Percentiles rank a stretch among this genome's conserved stretches.
phyloP scores from a whole-genome alignment of 495 filamentous ascomycete genomes.

The Penicillium verhagenii region DNA sequence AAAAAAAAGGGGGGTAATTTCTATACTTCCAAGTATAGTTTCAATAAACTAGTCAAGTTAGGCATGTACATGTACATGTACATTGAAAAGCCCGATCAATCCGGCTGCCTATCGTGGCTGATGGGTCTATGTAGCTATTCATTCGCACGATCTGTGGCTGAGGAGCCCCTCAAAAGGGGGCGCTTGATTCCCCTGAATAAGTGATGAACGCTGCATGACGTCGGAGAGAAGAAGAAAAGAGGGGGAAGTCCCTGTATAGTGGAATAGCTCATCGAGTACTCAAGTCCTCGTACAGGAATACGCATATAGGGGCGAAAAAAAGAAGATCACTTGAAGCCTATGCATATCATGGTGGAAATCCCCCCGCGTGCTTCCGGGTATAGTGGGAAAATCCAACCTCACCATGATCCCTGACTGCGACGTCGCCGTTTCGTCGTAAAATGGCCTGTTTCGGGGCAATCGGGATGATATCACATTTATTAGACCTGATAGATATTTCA shows the following conservation, averaged over 20 bases:
- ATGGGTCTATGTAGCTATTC: conserved; percentile 4
- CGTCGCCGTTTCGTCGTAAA: not conserved
- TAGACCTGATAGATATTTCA: not conserved
- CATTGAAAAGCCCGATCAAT: conserved; percentile 6
- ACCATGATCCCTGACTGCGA: not conserved
- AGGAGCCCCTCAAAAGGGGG: conserved; percentile 11
- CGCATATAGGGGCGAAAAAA: no score
- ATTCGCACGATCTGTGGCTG: conserved; percentile 19
- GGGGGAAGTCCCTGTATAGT: not conserved
- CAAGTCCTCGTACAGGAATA: no score
- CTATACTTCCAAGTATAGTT: not conserved
- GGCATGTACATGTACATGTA: no score
- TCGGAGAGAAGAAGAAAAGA: conserved; percentile 7
- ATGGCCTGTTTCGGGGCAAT: not conserved
- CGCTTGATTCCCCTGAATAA: not conserved
- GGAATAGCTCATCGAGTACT: no score
- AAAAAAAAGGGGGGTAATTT: not conserved
- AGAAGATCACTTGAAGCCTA: not conserved
- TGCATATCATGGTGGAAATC: not conserved
- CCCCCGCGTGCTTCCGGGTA: conserved; percentile 1
- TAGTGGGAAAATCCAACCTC: not conserved
- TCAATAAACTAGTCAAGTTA: no score
- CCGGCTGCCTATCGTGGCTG: conserved; percentile 23
- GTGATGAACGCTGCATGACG: conserved; percentile 16
- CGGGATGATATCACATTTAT: not conserved